Evolutionary conservation across 208 protist genomes (phyloP).

Genomic region (Naegleria lovaniensis): DNA sequence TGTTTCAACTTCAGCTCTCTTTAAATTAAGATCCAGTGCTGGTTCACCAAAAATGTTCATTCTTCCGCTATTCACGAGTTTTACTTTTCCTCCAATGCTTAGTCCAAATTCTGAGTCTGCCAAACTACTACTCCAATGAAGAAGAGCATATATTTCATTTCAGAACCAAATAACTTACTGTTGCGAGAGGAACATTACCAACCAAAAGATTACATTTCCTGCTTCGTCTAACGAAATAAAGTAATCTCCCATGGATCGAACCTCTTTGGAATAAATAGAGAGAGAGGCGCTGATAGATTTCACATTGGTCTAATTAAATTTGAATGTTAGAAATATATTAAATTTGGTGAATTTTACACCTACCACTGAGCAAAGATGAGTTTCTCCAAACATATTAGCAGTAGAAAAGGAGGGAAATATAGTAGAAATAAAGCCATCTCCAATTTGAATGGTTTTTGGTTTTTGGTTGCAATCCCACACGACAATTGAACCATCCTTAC

Average conservation of each 20-base stretch:
- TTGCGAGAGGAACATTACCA: background rate
- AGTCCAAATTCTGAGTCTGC: background rate
- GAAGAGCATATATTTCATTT: background rate
- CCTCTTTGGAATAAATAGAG: background rate
- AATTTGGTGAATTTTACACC: too few species aligned
- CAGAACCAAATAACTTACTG: background rate
- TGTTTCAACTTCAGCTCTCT: background rate
- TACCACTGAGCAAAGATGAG: background rate
- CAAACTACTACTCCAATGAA: background rate
- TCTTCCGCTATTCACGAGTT: background rate
- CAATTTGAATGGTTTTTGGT: background rate
- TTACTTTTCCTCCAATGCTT: background rate
- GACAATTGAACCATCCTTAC: background rate
- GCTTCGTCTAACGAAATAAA: background rate
- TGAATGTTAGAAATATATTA: too few species aligned
- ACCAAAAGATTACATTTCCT: background rate
- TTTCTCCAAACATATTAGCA: background rate
- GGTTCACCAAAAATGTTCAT: background rate
- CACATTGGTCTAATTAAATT: background rate
- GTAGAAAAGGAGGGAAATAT: background rate
- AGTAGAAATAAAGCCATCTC: background rate
- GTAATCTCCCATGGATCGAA: background rate
- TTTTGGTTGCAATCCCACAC: constrained; percentile 11
- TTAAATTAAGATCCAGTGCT: background rate
- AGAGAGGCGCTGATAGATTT: background rate